Evolutionary conservation across 306 rosid genomes (phyloP), one percentile per base, ranked within the genome.

Genomic region (Ceratonia siliqua): DNA sequence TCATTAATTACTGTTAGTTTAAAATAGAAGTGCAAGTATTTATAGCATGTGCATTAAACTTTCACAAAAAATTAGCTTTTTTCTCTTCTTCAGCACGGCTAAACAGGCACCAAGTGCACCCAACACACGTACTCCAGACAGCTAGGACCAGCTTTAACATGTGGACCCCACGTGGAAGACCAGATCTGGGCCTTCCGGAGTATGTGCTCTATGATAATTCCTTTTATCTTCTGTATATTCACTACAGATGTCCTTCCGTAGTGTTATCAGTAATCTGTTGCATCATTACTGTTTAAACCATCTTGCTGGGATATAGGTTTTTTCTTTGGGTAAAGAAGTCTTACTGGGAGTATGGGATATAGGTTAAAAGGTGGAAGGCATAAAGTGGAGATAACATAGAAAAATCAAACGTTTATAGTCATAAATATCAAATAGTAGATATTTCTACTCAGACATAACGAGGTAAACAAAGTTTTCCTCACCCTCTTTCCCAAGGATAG

Each of bases 401-500:
- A 52, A 45, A 49, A 39, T 20, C 15, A 18, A 42, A 72, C 38
- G 24, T 43, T 20, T 14, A 33, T 24, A 55, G 32, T 55, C 62
- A 65, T 39, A 56, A 59, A 20, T 41, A 32, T 63, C 62, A 20
- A 55, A 68, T 73, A 5, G n/a, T 65, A 36, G 48, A 67, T 8
- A 12, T 36, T 17, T 62, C 25, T 50, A 14, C 32, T 48, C 35
- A 32, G 77, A 68, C 36, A 72, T 39, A 46, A 10, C 36, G 22
- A 46, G 63, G 25, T 49, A 55, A 42, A 24, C 66, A 11, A 62
- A 54, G 72, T 42, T 53, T 33, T 70, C 35, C 90, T 80, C 86
- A 94, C 98, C 95, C 97, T 90, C 36, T 71, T 87, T 85, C 86
- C 98, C 43, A 94, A 86, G 62, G 98, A 94, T 79, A 91, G 62